Percentiles rank a stretch among this genome's conserved stretches.
Evolutionary conservation across 164 flowering plant genomes (phyloP).

Genomic region (Cinnamomum micranthum): DNA sequence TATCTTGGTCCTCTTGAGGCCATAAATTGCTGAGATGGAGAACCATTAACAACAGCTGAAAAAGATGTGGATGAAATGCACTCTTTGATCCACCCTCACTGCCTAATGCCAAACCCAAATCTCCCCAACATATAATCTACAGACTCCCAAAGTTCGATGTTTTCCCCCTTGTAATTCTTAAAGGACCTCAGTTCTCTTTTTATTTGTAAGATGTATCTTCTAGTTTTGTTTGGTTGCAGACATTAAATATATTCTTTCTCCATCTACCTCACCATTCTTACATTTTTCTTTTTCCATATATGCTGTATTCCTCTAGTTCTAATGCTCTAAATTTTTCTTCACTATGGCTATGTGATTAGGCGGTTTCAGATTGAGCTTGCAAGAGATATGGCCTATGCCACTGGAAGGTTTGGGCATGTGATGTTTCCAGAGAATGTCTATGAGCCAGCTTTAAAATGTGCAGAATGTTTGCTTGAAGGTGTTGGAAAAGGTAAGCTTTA

Average conservation of each 20-base stretch:
- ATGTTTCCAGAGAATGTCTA: slow-evolving; percentile 99
- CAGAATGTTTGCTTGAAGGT: slow-evolving; percentile 87
- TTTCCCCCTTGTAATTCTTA: too few relatives aligned
- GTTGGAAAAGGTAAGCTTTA: slow-evolving; percentile 79
- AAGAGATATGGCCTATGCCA: slow-evolving; percentile 93
- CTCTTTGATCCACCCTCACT: too few relatives aligned
- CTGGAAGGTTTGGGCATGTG: slow-evolving; percentile 96
- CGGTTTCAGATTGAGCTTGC: slow-evolving; percentile 97
- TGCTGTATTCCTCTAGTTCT: not conserved
- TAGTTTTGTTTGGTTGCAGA: not conserved
- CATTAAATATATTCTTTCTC: not conserved
- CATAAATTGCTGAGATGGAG: too few relatives aligned
- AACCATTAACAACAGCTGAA: too few relatives aligned
- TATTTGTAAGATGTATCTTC: too few relatives aligned
- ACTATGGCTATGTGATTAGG: slow-evolving; percentile 50
- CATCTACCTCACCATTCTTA: not conserved
- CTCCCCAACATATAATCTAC: too few relatives aligned
- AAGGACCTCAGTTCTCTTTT: too few relatives aligned
- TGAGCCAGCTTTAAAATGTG: slow-evolving; percentile 89
- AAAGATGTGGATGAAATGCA: too few relatives aligned
- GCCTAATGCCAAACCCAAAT: too few relatives aligned
- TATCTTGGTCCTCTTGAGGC: too few relatives aligned
- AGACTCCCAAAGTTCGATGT: too few relatives aligned
- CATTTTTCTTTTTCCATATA: not conserved
- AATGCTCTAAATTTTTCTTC: slow-evolving; percentile 24